These are phyloP conservation scores for Fusarium domesticum DNA, from an alignment of 2,329 filamentous ascomycete genomes.

Conservation along the genomic window DNA sequence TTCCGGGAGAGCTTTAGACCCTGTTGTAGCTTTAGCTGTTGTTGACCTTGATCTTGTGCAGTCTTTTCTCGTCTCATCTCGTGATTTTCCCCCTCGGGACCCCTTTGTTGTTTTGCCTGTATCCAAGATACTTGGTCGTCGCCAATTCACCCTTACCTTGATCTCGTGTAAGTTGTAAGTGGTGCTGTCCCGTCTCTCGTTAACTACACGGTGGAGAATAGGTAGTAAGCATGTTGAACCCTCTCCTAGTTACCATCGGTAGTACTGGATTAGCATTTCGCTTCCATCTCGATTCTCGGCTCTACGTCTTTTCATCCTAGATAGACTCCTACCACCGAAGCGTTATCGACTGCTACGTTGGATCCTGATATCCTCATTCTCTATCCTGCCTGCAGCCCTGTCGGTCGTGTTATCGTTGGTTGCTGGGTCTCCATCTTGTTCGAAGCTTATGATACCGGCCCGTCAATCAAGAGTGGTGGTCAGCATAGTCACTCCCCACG, in stretches of 20 bases:
- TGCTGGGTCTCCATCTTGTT: too few species aligned
- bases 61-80: too few species aligned
- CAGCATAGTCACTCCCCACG: not conserved
- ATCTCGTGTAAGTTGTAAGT: constrained; percentile 9
- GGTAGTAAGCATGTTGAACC: too few species aligned
- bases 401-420: not conserved
- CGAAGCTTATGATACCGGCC: too few species aligned
- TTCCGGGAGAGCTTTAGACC: too few species aligned
- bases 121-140: too few species aligned
- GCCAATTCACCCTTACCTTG: constrained; percentile 6
- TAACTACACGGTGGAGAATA: too few species aligned
- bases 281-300: not conserved
- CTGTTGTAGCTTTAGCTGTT: too few species aligned
- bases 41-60: too few species aligned
- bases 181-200: constrained; percentile 5
- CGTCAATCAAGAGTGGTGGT: not conserved
- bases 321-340: not conserved
- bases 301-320: not conserved
- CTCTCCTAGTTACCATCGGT: too few species aligned
- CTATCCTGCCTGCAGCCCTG: not conserved
- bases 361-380: not conserved
- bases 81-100: too few species aligned
- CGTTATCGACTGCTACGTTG: not conserved
- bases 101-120: too few species aligned
- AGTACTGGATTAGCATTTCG: not conserved